phyloP scores from a whole-genome alignment of 1,284 basidiomycete genomes.

The Cystobasidium sp. region DNA sequence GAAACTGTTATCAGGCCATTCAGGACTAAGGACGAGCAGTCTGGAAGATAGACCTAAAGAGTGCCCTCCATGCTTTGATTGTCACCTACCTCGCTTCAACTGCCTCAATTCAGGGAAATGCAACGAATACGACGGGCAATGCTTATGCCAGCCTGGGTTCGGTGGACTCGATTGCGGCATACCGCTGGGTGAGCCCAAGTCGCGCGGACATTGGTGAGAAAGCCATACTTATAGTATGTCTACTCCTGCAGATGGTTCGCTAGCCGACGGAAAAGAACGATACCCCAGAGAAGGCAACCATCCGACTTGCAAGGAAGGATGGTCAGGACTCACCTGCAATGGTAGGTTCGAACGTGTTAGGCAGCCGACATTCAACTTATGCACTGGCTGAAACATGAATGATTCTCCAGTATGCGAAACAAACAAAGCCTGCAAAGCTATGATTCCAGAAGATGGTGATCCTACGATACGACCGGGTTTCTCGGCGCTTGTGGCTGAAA shows the following conservation, averaged over 20 bases:
- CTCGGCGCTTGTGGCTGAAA: constrained; percentile 58
- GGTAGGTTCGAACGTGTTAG: constrained; percentile 62
- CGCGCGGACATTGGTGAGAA: neutral
- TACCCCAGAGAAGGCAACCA: constrained; percentile 73
- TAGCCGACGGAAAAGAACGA: constrained; percentile 83
- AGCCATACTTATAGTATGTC: constrained; percentile 57
- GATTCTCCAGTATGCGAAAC: constrained; percentile 76
- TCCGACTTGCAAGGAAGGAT: constrained; percentile 90
- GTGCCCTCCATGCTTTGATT: constrained; percentile 73
- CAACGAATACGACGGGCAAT: constrained; percentile 84
- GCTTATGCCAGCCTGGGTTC: constrained; percentile 86
- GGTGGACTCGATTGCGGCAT: constrained; percentile 85
- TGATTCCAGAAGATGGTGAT: constrained; percentile 62
- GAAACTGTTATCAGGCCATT: neutral
- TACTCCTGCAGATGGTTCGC: constrained; percentile 67
- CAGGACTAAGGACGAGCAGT: neutral
- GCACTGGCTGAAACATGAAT: neutral
- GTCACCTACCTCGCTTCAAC: constrained; percentile 76
- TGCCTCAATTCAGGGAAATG: constrained; percentile 83
- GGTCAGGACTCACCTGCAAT: constrained; percentile 95
- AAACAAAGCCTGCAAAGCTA: constrained; percentile 69
- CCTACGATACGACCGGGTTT: constrained; percentile 62
- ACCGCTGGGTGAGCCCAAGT: constrained; percentile 65
- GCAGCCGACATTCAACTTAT: neutral
- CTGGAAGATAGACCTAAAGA: constrained; percentile 11